phyloP scores from a whole-genome alignment of 2,329 filamentous ascomycete species.

The Lanzia echinophila region DNA sequence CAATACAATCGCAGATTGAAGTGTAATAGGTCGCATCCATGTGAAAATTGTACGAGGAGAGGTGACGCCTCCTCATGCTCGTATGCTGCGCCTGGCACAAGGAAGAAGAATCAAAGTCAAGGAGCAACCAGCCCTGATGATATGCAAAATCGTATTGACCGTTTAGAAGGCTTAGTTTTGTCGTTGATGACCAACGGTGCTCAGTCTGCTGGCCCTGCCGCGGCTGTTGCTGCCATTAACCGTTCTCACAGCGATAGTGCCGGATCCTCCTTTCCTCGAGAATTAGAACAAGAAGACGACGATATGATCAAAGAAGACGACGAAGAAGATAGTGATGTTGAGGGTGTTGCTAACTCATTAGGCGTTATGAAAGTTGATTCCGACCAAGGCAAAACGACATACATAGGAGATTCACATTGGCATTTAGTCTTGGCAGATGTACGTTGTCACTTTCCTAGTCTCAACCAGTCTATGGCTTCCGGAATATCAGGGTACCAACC shows the following conservation, averaged over 20 bases:
- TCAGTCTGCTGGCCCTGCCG: conserved; percentile 54
- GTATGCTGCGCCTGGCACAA: conserved; percentile 64
- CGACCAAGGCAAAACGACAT: conserved; percentile 69
- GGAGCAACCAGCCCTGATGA: conserved; percentile 70
- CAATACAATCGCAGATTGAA: conserved; percentile 53
- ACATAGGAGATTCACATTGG: conserved; percentile 80
- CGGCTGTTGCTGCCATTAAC: conserved; percentile 40
- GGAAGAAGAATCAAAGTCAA: conserved; percentile 67
- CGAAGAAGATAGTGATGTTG: conserved; percentile 52
- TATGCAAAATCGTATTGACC: conserved; percentile 97
- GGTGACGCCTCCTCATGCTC: conserved; percentile 75
- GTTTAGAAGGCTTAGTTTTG: conserved; percentile 83
- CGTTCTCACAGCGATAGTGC: conserved; percentile 33
- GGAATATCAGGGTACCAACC: not conserved
- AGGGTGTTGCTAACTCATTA: conserved; percentile 65
- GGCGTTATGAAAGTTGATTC: conserved; percentile 77
- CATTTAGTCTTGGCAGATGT: conserved; percentile 68
- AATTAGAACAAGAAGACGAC: conserved; percentile 51
- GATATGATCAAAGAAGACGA: conserved; percentile 51
- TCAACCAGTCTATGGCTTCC: not conserved
- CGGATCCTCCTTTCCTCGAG: conserved; percentile 23
- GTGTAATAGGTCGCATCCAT: conserved; percentile 87
- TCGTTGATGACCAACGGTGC: conserved; percentile 89
- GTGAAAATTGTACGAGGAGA: conserved; percentile 90
- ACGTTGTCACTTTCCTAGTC: conserved; percentile 24